These are phyloP conservation scores for Trametes versicolor DNA, from an alignment of 1,284 basidiomycete genomes.

Conservation along the genomic window DNA sequence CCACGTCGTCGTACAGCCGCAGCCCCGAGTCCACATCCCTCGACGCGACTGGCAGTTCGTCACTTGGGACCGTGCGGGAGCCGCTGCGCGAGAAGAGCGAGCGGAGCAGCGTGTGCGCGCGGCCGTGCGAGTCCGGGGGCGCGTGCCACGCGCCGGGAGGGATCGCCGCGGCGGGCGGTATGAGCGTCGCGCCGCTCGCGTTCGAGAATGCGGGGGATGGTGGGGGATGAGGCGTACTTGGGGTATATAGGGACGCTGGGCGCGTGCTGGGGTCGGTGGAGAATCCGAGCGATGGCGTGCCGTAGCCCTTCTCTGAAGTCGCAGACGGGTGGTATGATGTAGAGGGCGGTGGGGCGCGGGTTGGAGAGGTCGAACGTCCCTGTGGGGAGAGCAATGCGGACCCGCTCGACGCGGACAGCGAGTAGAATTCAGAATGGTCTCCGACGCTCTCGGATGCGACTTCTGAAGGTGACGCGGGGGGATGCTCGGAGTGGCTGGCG, in stretches of 20 bases:
- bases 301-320: not conserved
- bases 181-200: not conserved
- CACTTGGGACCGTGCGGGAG: not conserved
- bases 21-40: conserved; percentile 29
- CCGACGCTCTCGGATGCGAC: not conserved
- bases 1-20: conserved; percentile 25
- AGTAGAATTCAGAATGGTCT: not conserved
- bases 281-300: not conserved
- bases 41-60: not conserved
- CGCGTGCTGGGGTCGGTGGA: not conserved
- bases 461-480: not conserved
- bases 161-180: conserved; percentile 5
- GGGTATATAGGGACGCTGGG: not conserved
- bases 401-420: not conserved
- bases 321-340: not conserved
- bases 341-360: not conserved
- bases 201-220: not conserved
- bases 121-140: conserved; percentile 19
- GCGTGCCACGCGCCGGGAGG: conserved; percentile 30
- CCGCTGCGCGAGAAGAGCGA: conserved; percentile 16
- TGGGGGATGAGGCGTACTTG: not conserved
- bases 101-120: conserved; percentile 22
- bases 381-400: not conserved
- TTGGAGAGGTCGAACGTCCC: not conserved
- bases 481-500: not conserved